Conservation (phyloP, 2,329 filamentous ascomycete species). For the Aspergillus neotritici region DNA sequence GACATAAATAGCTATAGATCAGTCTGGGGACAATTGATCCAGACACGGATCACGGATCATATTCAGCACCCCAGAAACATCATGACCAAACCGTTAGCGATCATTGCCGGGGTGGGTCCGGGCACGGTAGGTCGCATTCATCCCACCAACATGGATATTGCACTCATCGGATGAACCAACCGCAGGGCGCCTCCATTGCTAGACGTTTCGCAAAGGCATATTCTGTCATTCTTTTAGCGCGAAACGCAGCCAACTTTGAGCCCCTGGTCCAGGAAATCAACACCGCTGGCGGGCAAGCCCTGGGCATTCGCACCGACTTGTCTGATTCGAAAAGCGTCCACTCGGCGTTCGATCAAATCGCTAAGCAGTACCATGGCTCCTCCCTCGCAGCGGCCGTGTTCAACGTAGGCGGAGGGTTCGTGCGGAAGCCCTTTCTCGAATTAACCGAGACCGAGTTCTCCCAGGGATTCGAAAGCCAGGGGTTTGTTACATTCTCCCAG, state of each 20-base stretch:
- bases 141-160: no score
- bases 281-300: slow-evolving; percentile 50
- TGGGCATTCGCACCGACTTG: slow-evolving; percentile 58
- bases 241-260: slow-evolving; percentile 53
- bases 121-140: slow-evolving; percentile 35
- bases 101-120: slow-evolving; percentile 45
- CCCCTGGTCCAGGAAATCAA: slow-evolving; percentile 56
- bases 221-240: slow-evolving; percentile 55
- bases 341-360: slow-evolving; percentile 50
- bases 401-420: slow-evolving; percentile 54
- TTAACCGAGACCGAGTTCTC: slow-evolving; percentile 54
- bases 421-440: slow-evolving; percentile 57
- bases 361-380: slow-evolving; percentile 47
- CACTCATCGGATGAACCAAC: background rate
- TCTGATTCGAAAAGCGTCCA: slow-evolving; percentile 49
- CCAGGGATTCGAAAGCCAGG: slow-evolving; percentile 46
- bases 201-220: slow-evolving; percentile 55
- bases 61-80: background rate
- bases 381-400: slow-evolving; percentile 52
- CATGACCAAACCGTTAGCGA: slow-evolving; percentile 40
- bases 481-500: slow-evolving; percentile 34
- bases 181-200: slow-evolving; percentile 53
- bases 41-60: background rate
- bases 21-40: background rate
- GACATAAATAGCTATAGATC: background rate